Conservation (phyloP, 495 filamentous ascomycete genomes). For the Xylaria scruposa region DNA sequence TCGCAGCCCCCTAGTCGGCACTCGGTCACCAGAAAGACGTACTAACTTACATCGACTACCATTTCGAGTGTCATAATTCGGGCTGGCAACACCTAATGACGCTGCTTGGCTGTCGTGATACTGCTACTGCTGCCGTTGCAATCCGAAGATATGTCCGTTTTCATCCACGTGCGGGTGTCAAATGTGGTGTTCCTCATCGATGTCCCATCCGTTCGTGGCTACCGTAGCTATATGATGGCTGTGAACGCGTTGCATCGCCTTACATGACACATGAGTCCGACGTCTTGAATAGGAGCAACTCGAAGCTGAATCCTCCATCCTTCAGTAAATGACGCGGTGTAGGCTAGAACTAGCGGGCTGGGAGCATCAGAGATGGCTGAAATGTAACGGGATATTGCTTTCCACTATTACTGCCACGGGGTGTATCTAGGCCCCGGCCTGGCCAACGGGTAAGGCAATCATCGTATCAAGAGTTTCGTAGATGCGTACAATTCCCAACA, state of each 20-base stretch:
- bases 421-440: not conserved
- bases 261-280: constrained; percentile 22
- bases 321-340: not conserved
- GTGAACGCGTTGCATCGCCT: constrained; percentile 27
- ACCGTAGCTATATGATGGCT: constrained; percentile 1
- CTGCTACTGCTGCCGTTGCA: constrained; percentile 24
- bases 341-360: constrained; percentile 14
- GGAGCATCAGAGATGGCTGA: constrained; percentile 4
- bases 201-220: constrained; percentile 19
- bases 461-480: not conserved
- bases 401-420: not conserved
- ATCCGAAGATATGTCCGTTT: constrained; percentile 25
- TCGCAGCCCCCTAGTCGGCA: constrained; percentile 18
- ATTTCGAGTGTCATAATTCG: constrained; percentile 13
- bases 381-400: constrained; percentile 19
- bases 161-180: constrained; percentile 24
- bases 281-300: constrained; percentile 17
- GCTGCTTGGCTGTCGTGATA: constrained; percentile 14
- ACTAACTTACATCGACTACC: not conserved
- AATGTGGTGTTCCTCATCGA: constrained; percentile 18
- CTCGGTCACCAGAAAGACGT: constrained; percentile 24
- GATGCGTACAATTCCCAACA: not conserved
- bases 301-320: constrained; percentile 25
- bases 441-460: not conserved
- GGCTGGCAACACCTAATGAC: constrained; percentile 7